Evolutionary conservation across 2,329 filamentous ascomycete genomes (phyloP).

Genomic region (Talaromyces albobiverticillius): DNA sequence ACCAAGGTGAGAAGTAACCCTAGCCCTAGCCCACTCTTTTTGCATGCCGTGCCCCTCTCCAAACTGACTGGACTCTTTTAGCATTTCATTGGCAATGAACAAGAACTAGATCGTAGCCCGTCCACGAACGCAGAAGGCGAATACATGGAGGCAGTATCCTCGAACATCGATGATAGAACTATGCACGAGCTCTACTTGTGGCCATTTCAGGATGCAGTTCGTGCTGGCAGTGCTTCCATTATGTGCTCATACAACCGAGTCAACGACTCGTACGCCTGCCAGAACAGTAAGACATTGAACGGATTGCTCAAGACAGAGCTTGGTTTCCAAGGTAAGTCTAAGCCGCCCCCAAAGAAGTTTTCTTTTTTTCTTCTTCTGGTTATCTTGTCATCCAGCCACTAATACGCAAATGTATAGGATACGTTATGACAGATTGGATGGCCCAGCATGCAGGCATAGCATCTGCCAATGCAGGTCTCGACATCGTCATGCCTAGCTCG

Average conservation of each 20-base stretch:
- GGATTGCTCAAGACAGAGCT: conserved; percentile 50
- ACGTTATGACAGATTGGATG: conserved; percentile 44
- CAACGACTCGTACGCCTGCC: conserved; percentile 7
- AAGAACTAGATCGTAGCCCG: conserved; percentile 75
- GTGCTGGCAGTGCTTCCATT: conserved; percentile 53
- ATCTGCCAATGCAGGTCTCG: conserved; percentile 44
- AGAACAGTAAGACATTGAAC: conserved; percentile 18
- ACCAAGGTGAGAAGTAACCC: conserved; percentile 56
- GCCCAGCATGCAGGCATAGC: conserved; percentile 44
- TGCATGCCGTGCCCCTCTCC: conserved; percentile 36
- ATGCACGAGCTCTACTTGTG: conserved; percentile 63
- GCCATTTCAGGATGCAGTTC: conserved; percentile 60
- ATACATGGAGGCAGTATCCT: conserved; percentile 43
- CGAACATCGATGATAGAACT: conserved; percentile 62
- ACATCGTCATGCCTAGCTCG: conserved; percentile 58
- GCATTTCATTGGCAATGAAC: conserved; percentile 73
- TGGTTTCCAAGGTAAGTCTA: conserved; percentile 39
- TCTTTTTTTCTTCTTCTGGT: no score
- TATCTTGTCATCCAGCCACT: no score
- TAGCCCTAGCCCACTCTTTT: no score
- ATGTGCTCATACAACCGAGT: conserved; percentile 49
- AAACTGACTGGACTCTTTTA: conserved; percentile 30
- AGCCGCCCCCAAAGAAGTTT: no score
- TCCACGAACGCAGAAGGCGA: conserved; percentile 71
- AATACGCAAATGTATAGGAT: conserved; percentile 27